Percentiles rank a stretch among this genome's conserved stretches.
Evolutionary conservation across 768 basidiomycete genomes (phyloP).

Genomic region (Inosperma sp.): DNA sequence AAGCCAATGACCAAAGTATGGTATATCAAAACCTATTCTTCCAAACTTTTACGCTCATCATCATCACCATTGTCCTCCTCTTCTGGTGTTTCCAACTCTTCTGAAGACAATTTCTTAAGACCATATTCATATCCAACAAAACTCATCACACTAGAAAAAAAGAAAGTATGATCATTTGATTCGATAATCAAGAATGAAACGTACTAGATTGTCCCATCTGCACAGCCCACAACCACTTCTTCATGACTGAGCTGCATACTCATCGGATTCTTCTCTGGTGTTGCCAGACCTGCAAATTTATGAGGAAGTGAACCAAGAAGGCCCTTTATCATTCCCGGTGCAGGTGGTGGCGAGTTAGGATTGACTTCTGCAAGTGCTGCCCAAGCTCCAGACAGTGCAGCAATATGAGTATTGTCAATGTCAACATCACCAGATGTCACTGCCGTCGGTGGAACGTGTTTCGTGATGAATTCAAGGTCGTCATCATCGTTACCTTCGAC

Average conservation of each 20-base stretch:
- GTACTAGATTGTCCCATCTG: constrained; percentile 89
- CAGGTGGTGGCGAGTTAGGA: constrained; percentile 14
- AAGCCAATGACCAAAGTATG: no score
- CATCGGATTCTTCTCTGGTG: constrained; percentile 89
- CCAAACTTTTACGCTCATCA: background rate
- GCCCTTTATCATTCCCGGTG: constrained; percentile 48
- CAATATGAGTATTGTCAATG: constrained; percentile 54
- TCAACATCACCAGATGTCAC: constrained; percentile 39
- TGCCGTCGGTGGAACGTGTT: constrained; percentile 14
- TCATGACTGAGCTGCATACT: constrained; percentile 89
- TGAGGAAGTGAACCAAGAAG: constrained; percentile 56
- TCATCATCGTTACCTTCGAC: constrained; percentile 24
- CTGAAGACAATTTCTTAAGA: constrained; percentile 9
- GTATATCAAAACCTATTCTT: background rate
- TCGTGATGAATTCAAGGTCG: constrained; percentile 27
- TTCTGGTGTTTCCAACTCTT: constrained; percentile 2
- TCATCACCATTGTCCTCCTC: constrained; percentile 6
- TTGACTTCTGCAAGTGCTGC: constrained; percentile 46
- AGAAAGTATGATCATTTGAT: background rate
- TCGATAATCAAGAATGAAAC: background rate
- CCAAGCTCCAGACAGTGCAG: constrained; percentile 75
- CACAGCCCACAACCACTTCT: constrained; percentile 87
- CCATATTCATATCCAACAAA: constrained; percentile 37
- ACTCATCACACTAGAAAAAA: constrained; percentile 29
- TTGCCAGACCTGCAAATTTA: constrained; percentile 75